Evolutionary conservation across 2,329 filamentous ascomycete genomes (phyloP).

Genomic region (Teratosphaeria zuluensis): DNA sequence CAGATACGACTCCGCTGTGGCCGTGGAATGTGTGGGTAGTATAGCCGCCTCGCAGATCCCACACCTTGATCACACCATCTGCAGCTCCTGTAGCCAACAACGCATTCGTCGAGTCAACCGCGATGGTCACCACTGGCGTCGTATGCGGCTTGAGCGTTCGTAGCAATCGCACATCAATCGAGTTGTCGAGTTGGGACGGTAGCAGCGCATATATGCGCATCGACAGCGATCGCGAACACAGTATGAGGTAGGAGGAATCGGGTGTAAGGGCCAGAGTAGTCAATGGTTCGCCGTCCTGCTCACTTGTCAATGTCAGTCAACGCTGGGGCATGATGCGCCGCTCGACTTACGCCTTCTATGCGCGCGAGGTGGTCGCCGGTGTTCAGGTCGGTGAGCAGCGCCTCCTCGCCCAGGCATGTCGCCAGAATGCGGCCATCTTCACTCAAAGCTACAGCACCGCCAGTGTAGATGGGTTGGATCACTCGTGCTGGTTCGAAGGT

Average conservation of each 20-base stretch:
- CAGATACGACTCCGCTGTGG: conserved; percentile 82
- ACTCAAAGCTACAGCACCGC: conserved; percentile 77
- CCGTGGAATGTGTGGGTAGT: conserved; percentile 93
- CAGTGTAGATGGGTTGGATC: conserved; percentile 88
- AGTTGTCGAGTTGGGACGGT: conserved; percentile 44
- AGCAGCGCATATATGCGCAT: conserved; percentile 82
- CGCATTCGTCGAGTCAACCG: conserved; percentile 78
- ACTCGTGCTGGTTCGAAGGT: conserved; percentile 79
- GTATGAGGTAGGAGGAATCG: conserved; percentile 73
- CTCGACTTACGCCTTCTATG: conserved; percentile 67
- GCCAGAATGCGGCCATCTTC: conserved; percentile 72
- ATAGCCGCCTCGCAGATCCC: conserved; percentile 85
- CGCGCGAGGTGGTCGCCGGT: conserved; percentile 73
- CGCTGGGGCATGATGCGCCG: conserved; percentile 3
- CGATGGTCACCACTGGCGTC: conserved; percentile 78
- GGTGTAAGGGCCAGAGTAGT: conserved; percentile 77
- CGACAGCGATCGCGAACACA: conserved; percentile 89
- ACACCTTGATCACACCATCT: conserved; percentile 90
- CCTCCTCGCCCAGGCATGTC: conserved; percentile 86
- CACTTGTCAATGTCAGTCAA: conserved; percentile 31
- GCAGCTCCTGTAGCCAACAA: conserved; percentile 86
- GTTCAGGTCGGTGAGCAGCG: conserved; percentile 71
- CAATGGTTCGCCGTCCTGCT: conserved; percentile 55
- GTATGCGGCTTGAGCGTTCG: conserved; percentile 82
- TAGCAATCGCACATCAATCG: conserved; percentile 57